A percentile compares a stretch with the other conserved stretches of the same genome.
phyloP scores from a whole-genome alignment of 768 basidiomycete genomes.

The Tulasnella sp. region DNA sequence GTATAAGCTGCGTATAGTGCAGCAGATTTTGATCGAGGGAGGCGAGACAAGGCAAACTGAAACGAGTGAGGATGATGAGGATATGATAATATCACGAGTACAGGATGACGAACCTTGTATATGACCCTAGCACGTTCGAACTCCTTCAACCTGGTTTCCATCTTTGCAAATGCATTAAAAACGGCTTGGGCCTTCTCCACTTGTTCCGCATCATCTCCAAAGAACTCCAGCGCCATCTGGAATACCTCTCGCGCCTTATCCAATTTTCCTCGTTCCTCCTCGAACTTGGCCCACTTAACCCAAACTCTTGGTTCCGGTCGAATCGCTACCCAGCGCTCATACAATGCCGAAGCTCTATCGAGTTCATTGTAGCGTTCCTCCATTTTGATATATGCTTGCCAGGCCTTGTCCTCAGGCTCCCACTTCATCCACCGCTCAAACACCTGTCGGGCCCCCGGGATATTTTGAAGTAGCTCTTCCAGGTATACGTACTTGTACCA shows the following conservation, averaged over 20 bases:
- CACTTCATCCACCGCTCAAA: constrained; percentile 99
- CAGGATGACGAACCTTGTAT: constrained; percentile 57
- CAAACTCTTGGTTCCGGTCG: constrained; percentile 50
- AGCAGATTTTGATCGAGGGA: constrained; percentile 85
- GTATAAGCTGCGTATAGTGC: constrained; percentile 85
- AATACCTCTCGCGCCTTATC: constrained; percentile 78
- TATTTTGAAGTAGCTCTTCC: constrained; percentile 91
- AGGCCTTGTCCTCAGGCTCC: constrained; percentile 99
- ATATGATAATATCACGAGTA: background rate
- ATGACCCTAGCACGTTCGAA: constrained; percentile 94
- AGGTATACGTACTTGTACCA: constrained; percentile 99
- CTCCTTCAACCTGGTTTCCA: constrained; percentile 94
- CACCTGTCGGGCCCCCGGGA: constrained; percentile 90
- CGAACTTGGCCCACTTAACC: constrained; percentile 54
- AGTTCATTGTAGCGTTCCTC: constrained; percentile 86
- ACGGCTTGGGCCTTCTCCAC: constrained; percentile 85
- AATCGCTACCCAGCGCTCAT: constrained; percentile 68
- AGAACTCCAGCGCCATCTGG: constrained; percentile 82
- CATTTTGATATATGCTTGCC: constrained; percentile 99
- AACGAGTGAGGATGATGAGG: background rate
- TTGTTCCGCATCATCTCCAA: constrained; percentile 76
- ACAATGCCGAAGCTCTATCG: constrained; percentile 83
- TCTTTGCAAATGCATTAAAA: constrained; percentile 86
- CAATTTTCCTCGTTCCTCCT: constrained; percentile 45
- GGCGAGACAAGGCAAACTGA: constrained; percentile 86